Base-by-base conservation (phyloP, 148 eudicot genomes). In the Rheum nobile region DNA sequence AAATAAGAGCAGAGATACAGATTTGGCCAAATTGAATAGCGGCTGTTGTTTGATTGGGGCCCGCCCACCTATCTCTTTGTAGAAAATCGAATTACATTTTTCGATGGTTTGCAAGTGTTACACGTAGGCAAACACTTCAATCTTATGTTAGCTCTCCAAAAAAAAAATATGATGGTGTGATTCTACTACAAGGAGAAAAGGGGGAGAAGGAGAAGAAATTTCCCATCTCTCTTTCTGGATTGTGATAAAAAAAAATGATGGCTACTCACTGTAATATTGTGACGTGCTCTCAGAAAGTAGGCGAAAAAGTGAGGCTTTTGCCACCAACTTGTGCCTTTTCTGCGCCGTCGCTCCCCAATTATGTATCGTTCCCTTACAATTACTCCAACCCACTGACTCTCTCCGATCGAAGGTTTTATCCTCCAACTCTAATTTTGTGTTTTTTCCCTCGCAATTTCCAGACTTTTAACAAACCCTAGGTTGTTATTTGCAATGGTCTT, bases 361-460 rank as follows among this genome's bases (percentile, higher is more conserved):
- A 10, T 43, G 28, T 71, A 38, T 39, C 50, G 41, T 65, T 71
- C 29, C 48, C 50, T 71, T 71, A 32, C 46, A 71, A 41, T 71
- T 22, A 71, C 50, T 39, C 73, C 19, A 21, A 21, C 28, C 72
- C 47, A 1, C 17, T 38, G 31, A 69, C 19, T 6, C 29, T 39
- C 31, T 8, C 47, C 48, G 10, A 47, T 71, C 73, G 8, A 28
- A 71, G 70, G 70, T 65, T 32, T 16, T 4, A 28, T 28, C 28
- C 71, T 67, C n/a, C 71, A 14, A 7, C 71, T 34, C 5, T 29
- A 8, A 59, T 10, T 35, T 67, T 39, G 17, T 38, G 71, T 41
- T 12, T 22, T 17, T 37, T 37, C n/a, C 47, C 28, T 37, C 10
- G 38, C 50, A 39, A 69, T 38, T 69, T 71, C 50, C 50, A 43